Base-by-base conservation (phyloP, 208 protist genomes). In the Leishmania tropica region DNA sequence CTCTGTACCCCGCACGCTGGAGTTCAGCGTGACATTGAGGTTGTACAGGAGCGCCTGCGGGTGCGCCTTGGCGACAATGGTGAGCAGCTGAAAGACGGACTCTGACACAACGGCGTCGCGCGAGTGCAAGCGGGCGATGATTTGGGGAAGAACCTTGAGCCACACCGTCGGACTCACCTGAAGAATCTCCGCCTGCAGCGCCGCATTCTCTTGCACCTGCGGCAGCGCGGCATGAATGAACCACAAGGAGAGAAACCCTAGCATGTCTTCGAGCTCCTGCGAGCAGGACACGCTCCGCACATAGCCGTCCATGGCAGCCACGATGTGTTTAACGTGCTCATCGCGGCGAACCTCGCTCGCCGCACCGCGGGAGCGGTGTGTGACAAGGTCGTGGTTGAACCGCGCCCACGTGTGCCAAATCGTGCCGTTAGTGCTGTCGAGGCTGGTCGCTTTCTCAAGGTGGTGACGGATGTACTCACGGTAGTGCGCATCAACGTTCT, bases 131-230 rank as follows among this genome's bases (percentile, higher is more conserved):
- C 99, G 96, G 37, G 99, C 99, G 83, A 99, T 99, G 47, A 99
- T 97, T 91, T 99, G 99, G n/a, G 99, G 99, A 60, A 99, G 98
- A n/a, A 99, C 99, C 83, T 99, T 97, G 7, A 99, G 94, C 99
- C 99, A 99, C 54, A 99, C 99, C 54, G 99, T 99, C 47, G 99
- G 95, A 42, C 86, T 93, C 2, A 99, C 95, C 13, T 93, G 92
- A 58, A 93, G 83, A 81, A 99, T 97, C 72, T 96, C 96, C 24
- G 95, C 81, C 56, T 92, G 85, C 40, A 99, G 72, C 11, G 88
- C 90, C 11, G 78, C 70, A 83, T 87, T 96, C 67, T 58, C 83
- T 77, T 93, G 87, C 37, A 96, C 86, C 76, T 87, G 74, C 48
- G 86, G 87, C 37, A 93, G 76, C 37, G 89, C 79, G 35, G 91